A percentile compares a stretch with the other conserved stretches of the same genome.
Conservation (phyloP, 2,329 filamentous ascomycete species). For the Corynespora cassiicola region DNA sequence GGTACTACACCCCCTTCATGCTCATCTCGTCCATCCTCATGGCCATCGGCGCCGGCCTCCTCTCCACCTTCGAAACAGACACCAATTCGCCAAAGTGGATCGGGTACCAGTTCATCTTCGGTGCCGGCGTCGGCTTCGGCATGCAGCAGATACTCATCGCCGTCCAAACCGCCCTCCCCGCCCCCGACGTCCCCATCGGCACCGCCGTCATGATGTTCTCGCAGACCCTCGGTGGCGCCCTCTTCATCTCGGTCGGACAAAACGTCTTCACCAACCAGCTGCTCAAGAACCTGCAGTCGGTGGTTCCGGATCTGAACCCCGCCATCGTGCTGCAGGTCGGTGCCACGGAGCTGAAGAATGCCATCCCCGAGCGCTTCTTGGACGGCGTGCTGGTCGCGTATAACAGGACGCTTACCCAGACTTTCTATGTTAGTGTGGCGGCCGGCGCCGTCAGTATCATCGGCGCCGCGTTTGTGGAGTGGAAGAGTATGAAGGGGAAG, state of each 20-base stretch:
- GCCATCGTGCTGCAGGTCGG: constrained; percentile 53
- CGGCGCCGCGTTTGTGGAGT: constrained; percentile 65
- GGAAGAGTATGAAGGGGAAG: constrained; percentile 70
- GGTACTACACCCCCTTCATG: constrained; percentile 60
- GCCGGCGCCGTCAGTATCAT: constrained; percentile 61
- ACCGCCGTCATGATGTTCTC: constrained; percentile 57
- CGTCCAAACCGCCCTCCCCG: constrained; percentile 53
- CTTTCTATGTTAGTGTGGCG: constrained; percentile 67
- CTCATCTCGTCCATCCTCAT: constrained; percentile 50
- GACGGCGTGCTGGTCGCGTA: constrained; percentile 66
- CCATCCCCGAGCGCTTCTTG: constrained; percentile 59
- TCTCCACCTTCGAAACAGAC: constrained; percentile 51
- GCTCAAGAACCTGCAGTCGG: constrained; percentile 46
- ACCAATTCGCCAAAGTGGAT: constrained; percentile 47
- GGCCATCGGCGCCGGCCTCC: constrained; percentile 54
- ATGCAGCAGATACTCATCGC: constrained; percentile 57
- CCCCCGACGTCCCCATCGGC: constrained; percentile 53
- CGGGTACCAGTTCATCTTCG: constrained; percentile 48
- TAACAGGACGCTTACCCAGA: constrained; percentile 64
- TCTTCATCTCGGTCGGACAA: constrained; percentile 57
- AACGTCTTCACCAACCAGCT: constrained; percentile 59
- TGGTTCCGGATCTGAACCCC: constrained; percentile 51
- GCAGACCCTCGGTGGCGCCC: constrained; percentile 55
- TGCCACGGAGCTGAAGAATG: constrained; percentile 64
- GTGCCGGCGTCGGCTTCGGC: constrained; percentile 54